Conservation (phyloP, 306 rosid species). For the Dicorynia guianensis region DNA sequence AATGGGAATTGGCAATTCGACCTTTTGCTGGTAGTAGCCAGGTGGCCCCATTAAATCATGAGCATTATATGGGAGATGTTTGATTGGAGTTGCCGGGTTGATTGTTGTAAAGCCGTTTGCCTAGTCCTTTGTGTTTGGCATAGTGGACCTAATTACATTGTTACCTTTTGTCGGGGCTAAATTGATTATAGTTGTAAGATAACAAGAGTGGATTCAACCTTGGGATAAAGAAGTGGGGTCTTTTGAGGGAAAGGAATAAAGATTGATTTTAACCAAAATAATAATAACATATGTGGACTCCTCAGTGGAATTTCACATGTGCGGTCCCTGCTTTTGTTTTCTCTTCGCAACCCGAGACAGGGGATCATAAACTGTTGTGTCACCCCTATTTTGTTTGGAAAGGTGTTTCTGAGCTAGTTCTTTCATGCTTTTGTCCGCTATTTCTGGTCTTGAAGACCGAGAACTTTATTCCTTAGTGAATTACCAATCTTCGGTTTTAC, state of each 20-base stretch:
- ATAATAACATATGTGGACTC: neutral
- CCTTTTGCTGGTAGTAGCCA: conserved; percentile 21
- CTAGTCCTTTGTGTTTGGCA: neutral
- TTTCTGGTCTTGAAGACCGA: conserved; percentile 44
- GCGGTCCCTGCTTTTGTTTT: conserved; percentile 36
- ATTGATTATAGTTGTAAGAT: neutral
- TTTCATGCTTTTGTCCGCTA: conserved; percentile 48
- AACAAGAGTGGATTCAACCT: neutral
- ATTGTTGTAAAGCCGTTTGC: conserved; percentile 4
- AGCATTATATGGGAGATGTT: conserved; percentile 8
- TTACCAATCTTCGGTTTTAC: conserved; percentile 38
- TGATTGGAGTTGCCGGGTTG: neutral
- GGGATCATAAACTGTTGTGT: conserved; percentile 29
- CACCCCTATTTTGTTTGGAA: conserved; percentile 41
- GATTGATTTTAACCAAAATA: conserved; percentile 10
- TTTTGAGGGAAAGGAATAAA: neutral
- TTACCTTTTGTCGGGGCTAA: too few species aligned
- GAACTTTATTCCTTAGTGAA: neutral
- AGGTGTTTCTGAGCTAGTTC: conserved; percentile 40
- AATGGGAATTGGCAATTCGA: conserved; percentile 20
- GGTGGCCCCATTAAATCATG: conserved; percentile 31
- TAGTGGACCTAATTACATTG: neutral
- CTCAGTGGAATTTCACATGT: neutral
- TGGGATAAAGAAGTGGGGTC: neutral
- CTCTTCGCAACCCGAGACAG: conserved; percentile 31